Evolutionary conservation across 768 basidiomycete genomes (phyloP).

Genomic region (Trametes cubensis): DNA sequence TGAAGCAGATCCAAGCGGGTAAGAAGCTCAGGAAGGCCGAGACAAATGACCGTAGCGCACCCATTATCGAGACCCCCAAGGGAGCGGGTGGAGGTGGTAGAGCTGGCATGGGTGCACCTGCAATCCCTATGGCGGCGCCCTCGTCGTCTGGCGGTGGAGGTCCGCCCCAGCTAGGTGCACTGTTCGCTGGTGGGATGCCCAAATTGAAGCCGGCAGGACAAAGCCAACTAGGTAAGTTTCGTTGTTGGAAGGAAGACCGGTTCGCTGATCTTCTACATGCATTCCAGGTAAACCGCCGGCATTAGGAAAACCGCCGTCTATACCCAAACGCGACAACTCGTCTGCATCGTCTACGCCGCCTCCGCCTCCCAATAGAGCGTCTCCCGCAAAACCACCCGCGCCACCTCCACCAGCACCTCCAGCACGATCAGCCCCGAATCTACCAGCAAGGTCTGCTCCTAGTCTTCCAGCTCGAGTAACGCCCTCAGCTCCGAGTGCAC

Average conservation of each 20-base stretch:
- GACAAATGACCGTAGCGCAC: slow-evolving; percentile 82
- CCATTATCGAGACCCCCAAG: slow-evolving; percentile 53
- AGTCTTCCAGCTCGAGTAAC: slow-evolving; percentile 39
- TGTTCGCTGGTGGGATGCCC: slow-evolving; percentile 92
- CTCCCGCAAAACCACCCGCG: slow-evolving; percentile 31
- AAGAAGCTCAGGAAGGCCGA: slow-evolving; percentile 79
- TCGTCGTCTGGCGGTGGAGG: slow-evolving; percentile 44
- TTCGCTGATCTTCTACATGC: slow-evolving; percentile 4
- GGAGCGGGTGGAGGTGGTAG: slow-evolving; percentile 35
- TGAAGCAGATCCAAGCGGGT: slow-evolving; percentile 83
- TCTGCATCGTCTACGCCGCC: slow-evolving; percentile 36
- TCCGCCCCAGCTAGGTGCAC: slow-evolving; percentile 78
- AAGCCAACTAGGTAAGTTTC: slow-evolving; percentile 50
- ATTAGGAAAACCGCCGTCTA: slow-evolving; percentile 66
- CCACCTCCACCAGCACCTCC: slow-evolving; percentile 35
- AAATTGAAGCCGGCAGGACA: slow-evolving; percentile 80
- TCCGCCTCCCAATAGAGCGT: slow-evolving; percentile 39
- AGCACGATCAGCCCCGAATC: slow-evolving; percentile 34
- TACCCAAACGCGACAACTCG: slow-evolving; percentile 55
- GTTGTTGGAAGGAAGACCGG: slow-evolving; percentile 17
- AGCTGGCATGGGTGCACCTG: slow-evolving; percentile 38
- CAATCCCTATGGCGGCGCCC: slow-evolving; percentile 24
- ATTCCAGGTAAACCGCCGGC: slow-evolving; percentile 59
- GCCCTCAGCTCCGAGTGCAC: slow-evolving; percentile 40
- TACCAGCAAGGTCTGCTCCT: slow-evolving; percentile 16